Conservation (phyloP, 2,329 filamentous ascomycete species). For the Daldinia sp. region DNA sequence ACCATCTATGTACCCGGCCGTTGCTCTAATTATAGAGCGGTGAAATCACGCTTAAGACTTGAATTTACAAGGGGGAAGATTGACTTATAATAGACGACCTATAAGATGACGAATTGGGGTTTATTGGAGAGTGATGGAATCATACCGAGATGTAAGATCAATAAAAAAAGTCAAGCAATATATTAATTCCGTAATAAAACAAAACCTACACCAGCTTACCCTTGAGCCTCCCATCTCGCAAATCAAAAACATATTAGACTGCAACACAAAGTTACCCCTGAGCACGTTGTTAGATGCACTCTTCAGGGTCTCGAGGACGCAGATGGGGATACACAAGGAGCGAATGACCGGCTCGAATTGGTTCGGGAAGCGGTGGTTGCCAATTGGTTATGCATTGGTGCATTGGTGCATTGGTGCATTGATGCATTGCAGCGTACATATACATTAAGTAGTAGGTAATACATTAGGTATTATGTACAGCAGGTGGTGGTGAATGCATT, state of each 20-base stretch:
- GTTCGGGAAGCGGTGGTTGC: slow-evolving; percentile 17
- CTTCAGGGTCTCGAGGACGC: no score
- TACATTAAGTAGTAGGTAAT: no score
- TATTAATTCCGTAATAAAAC: neutral
- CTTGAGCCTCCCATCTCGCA: neutral
- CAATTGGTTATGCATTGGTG: neutral
- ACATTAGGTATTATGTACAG: no score
- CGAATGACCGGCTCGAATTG: slow-evolving; percentile 15
- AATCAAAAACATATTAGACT: neutral
- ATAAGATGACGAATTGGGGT: neutral
- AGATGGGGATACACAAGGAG: slow-evolving; percentile 9
- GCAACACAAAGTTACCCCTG: neutral
- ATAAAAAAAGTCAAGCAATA: neutral
- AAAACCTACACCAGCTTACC: neutral
- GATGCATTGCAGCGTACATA: slow-evolving; percentile 1
- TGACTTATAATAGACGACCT: neutral
- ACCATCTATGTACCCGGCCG: slow-evolving; percentile 4
- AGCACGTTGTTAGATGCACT: slow-evolving; percentile 15
- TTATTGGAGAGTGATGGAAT: no score
- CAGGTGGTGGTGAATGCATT: neutral
- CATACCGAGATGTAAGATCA: neutral
- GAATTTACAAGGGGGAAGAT: neutral
- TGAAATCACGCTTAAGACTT: slow-evolving; percentile 14
- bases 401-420: slow-evolving; percentile 13
- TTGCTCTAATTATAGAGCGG: slow-evolving; percentile 29